Evolutionary conservation across 2,329 filamentous ascomycete genomes (phyloP).

Genomic region (Fusarium sublunatum): DNA sequence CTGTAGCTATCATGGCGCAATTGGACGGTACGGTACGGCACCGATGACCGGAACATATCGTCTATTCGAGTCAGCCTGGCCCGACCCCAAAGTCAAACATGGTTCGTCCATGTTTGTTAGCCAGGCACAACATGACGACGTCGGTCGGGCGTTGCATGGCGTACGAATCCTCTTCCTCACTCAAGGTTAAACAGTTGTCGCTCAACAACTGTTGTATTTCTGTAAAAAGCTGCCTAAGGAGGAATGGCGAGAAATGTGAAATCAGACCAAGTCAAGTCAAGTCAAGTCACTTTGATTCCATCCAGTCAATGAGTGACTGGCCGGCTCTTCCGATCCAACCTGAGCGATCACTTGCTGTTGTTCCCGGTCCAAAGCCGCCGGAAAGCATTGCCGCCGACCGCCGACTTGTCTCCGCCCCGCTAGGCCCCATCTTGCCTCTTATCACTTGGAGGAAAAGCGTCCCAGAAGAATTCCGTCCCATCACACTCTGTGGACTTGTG

Average conservation of each 20-base stretch:
- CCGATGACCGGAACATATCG: conserved; percentile 16
- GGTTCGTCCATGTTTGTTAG: conserved; percentile 10
- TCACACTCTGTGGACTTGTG: background rate
- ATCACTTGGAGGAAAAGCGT: background rate
- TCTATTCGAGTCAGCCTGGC: conserved; percentile 31
- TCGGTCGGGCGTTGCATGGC: conserved; percentile 2
- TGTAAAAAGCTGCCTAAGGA: background rate
- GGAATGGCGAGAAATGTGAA: background rate
- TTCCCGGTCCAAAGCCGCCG: conserved; percentile 15
- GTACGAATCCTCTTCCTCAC: conserved; percentile 6
- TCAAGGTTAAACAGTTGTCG: background rate
- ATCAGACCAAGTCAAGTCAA: conserved; percentile 8
- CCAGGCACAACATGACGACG: conserved; percentile 35
- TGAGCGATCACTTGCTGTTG: conserved; percentile 9
- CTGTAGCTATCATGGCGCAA: conserved; percentile 3
- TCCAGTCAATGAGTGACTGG: background rate
- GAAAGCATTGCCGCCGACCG: conserved; percentile 20
- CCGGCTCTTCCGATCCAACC: conserved; percentile 22
- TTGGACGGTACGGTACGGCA: conserved; percentile 10
- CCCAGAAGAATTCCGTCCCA: background rate
- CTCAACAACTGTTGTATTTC: background rate
- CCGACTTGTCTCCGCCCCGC: conserved; percentile 5
- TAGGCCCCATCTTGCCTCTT: conserved; percentile 1
- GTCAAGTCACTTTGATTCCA: background rate
- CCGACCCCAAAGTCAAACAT: conserved; percentile 1